Evolutionary conservation across 106 monocot species (phyloP), one percentile per base, ranked within the genome.

Genomic region (Dendrobium nobile): DNA sequence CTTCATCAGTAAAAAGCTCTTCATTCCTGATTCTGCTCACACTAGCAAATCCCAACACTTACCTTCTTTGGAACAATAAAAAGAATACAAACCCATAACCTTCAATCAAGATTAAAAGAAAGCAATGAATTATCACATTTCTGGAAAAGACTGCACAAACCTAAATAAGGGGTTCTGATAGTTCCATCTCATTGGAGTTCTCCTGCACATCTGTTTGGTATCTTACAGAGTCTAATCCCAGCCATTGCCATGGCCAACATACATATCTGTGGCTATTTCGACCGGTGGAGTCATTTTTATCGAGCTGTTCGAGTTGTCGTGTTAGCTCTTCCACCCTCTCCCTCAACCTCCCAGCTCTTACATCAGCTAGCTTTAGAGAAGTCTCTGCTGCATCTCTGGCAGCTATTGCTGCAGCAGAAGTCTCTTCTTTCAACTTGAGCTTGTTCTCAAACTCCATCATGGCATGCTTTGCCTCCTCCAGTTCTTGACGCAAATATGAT

Each of bases 231-330:
- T 90, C 89, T 79, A 98, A 77, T 2, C 97, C 97, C 79, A 94
- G 84, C 97, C 97, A 98, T 26, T 98, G 86, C 97, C 97, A 98
- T 43, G 97, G 97, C 97, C 97, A 98, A 77, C 97, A 98, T 31
- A 89, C 51, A 24, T 98, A 98, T 78, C 97, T 83, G 75, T 83
- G 75, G 20, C 78, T 80, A 73, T 83, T 89, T 24, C 55, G 78
- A 41, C 4, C 82, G 47, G 64, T 68, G 5, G 79, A 81, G 31
- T 79, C 82, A 4, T 33, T 80, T 72, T 73, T 78, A n/a, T 97
- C 97, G 3, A 79, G 83, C 48, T 91, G 91, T 78, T 95, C 92
- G 0, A 94, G 84, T 79, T 94, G 94, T 61, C 80, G 86, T 75
- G 86, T 91, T 11, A 94, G 81, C 84, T 98, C 94, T 82, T 98